Percentiles rank a stretch among this genome's conserved stretches.
These are phyloP conservation scores for Endothia cerciana DNA, from an alignment of 2,329 filamentous ascomycete species.

Conservation along the genomic window DNA sequence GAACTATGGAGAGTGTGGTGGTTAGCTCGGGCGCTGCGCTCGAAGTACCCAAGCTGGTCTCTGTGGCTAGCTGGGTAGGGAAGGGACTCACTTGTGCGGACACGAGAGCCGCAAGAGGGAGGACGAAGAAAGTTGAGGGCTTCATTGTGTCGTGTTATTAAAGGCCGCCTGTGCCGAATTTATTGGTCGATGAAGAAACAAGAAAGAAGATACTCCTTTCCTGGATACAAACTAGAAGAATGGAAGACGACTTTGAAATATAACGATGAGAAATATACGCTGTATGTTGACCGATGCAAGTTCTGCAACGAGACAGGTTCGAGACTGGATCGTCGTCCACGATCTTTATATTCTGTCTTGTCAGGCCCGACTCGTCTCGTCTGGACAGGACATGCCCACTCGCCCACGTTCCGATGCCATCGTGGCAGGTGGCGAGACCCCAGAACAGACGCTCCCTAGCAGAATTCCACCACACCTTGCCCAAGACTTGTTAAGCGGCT, in stretches of 20 bases:
- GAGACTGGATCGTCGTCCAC: not conserved
- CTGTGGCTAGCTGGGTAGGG: not conserved
- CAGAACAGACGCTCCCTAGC: not conserved
- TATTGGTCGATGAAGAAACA: not conserved
- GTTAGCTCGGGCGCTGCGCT: not conserved
- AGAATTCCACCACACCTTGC: not conserved
- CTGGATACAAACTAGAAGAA: not conserved
- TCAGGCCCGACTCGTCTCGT: not conserved
- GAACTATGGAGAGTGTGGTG: not conserved
- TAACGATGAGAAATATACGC: not conserved
- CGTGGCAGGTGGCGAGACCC: not conserved
- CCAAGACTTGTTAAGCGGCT: not conserved
- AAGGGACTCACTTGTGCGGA: slow-evolving; percentile 6
- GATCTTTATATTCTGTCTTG: not conserved
- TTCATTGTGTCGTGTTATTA: not conserved
- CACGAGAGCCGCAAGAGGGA: not conserved
- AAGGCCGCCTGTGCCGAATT: not conserved
- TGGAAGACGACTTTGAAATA: not conserved
- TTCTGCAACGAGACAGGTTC: not conserved
- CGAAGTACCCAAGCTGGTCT: no score
- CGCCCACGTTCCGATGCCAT: not conserved
- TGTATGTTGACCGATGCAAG: not conserved
- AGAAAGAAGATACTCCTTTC: not conserved
- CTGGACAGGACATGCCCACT: not conserved
- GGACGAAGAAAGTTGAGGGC: slow-evolving; percentile 1